A percentile compares a stretch with the other conserved stretches of the same genome.
Evolutionary conservation across 345 rosid species (phyloP).

Genomic region (Bretschneidera sinensis): DNA sequence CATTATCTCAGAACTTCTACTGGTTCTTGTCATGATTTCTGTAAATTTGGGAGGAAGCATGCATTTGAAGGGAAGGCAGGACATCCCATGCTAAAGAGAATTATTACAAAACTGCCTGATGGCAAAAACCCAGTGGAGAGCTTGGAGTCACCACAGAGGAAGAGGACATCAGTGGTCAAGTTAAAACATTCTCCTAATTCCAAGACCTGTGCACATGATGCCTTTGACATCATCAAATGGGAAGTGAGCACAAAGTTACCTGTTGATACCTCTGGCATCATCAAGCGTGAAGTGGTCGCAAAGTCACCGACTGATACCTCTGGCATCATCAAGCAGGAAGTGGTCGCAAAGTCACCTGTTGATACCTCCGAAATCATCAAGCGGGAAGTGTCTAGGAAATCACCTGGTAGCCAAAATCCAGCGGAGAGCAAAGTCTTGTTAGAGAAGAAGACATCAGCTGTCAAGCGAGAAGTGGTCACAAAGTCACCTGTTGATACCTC

Average conservation of each 20-base stretch:
- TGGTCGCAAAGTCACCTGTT: no score
- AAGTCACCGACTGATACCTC: no score
- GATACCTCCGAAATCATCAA: no score
- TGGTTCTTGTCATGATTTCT: conserved; percentile 81
- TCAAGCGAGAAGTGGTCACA: not conserved
- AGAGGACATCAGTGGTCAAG: conserved; percentile 26
- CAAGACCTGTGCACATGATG: conserved; percentile 6
- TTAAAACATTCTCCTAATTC: conserved; percentile 18
- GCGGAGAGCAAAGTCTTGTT: not conserved
- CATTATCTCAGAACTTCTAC: conserved; percentile 66
- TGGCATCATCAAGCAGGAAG: no score
- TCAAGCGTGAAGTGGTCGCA: not conserved
- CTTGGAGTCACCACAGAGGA: conserved; percentile 31
- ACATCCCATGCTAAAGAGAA: conserved; percentile 34
- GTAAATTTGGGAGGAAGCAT: conserved; percentile 66
- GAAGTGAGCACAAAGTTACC: conserved; percentile 20
- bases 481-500: conserved; percentile 1
- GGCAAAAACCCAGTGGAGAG: conserved; percentile 23
- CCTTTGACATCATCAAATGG: conserved; percentile 23
- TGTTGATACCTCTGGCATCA: not conserved
- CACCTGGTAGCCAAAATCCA: not conserved
- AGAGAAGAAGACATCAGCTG: conserved; percentile 11
- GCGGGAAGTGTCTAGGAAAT: not conserved
- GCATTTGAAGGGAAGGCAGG: conserved; percentile 43
- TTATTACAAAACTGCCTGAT: conserved; percentile 27